phyloP scores from a whole-genome alignment of 163 green algal species.

The Coccomyxa subellipsoidea region DNA sequence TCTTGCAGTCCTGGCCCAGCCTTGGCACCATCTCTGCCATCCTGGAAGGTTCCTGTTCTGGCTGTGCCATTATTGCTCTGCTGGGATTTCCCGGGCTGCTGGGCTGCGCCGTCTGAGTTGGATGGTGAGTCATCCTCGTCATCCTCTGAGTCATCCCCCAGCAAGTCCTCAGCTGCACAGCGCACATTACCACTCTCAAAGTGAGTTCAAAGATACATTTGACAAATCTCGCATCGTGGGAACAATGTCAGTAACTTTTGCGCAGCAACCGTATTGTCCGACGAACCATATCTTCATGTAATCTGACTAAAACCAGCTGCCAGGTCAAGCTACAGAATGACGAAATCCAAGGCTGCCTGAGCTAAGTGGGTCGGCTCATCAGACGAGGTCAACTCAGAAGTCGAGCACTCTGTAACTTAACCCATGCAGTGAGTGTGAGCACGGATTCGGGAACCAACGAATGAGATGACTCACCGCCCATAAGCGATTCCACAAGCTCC shows the following conservation, averaged over 20 bases:
- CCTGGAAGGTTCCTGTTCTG: neutral
- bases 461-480: neutral
- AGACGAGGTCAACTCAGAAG: too few relatives aligned
- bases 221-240: too few relatives aligned
- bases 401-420: too few relatives aligned
- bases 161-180: neutral
- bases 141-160: neutral
- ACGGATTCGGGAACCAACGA: neutral
- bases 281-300: too few relatives aligned
- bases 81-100: neutral
- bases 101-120: neutral
- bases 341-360: neutral
- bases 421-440: too few relatives aligned
- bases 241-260: too few relatives aligned
- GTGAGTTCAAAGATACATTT: too few relatives aligned
- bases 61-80: neutral
- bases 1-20: neutral
- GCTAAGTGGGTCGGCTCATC: neutral
- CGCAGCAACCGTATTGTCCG: too few relatives aligned
- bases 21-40: too few relatives aligned
- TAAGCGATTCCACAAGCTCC: neutral
- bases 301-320: too few relatives aligned
- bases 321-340: neutral
- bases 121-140: neutral
- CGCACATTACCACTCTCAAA: too few relatives aligned